A percentile compares a stretch with the other conserved stretches of the same genome.
These are phyloP conservation scores for Fusarium euwallaceae DNA, from an alignment of 2,329 filamentous ascomycete species.

Conservation along the genomic window DNA sequence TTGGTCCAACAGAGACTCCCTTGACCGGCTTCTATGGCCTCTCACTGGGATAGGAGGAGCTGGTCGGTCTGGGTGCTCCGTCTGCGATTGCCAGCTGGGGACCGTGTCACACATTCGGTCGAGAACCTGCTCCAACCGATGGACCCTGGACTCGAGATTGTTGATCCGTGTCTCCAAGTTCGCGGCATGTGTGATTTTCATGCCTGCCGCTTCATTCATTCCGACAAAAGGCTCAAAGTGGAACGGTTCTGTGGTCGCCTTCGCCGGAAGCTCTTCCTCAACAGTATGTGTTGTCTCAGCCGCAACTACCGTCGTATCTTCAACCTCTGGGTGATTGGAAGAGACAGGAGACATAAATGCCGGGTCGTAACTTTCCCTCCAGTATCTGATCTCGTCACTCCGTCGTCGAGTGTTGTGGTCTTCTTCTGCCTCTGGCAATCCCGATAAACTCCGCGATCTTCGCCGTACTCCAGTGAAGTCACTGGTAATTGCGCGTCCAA, in stretches of 20 bases:
- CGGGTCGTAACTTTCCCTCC: conserved; percentile 71
- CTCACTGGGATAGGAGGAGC: conserved; percentile 43
- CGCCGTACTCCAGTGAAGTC: conserved; percentile 64
- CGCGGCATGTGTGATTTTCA: conserved; percentile 70
- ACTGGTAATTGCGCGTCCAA: conserved; percentile 73
- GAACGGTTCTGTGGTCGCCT: conserved; percentile 64
- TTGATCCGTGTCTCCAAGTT: conserved; percentile 67
- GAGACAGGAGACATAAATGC: conserved; percentile 65
- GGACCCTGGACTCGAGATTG: conserved; percentile 64
- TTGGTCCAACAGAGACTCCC: neutral
- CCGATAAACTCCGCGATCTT: conserved; percentile 71
- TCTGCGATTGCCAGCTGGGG: conserved; percentile 55
- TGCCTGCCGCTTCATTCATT: conserved; percentile 62
- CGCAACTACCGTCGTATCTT: conserved; percentile 48
- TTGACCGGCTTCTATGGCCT: conserved; percentile 29
- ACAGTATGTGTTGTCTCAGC: conserved; percentile 51
- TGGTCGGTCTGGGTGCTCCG: conserved; percentile 44
- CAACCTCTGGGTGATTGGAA: conserved; percentile 57
- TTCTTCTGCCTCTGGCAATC: conserved; percentile 59
- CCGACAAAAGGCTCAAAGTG: conserved; percentile 64
- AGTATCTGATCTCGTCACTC: conserved; percentile 74
- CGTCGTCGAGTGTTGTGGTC: conserved; percentile 61
- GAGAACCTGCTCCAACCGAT: conserved; percentile 66
- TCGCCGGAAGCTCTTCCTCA: conserved; percentile 49
- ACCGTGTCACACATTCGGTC: conserved; percentile 63